Evolutionary conservation across 1,284 basidiomycete genomes (phyloP), one percentile per base, ranked within the genome.

Genomic region (Ustilago vetiveriae): DNA sequence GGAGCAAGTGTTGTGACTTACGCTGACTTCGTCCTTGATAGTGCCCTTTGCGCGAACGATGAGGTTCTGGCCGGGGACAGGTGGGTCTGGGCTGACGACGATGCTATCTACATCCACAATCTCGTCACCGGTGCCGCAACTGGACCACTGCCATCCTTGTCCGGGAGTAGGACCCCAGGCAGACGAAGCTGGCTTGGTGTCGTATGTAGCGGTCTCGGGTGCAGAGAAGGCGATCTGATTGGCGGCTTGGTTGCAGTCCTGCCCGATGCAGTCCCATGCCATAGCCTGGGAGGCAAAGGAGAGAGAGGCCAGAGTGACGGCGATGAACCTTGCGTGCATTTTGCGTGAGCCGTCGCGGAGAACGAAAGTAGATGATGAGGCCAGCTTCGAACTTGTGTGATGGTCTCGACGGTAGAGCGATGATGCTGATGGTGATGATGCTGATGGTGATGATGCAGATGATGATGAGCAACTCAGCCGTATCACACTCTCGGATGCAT

Each of bases 21-120:
- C 78, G 43, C 75, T 63, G 16, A 80, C 63, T 39, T 56, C 41
- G 8, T 56, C 45, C 40, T 59, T 54, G 51, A 77, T 55, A 23
- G 62, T 64, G 29, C 78, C 80, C 37, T 64, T 72, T 16, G 73
- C 80, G 14, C 45, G 58, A 16, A 82, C 65, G 16, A 79, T 82
- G 39, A 82, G 65, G 50, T 81, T 80, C 45, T 74, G 66, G 14
- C 80, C 80, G 4, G 69, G 64, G 29, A 67, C 43, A n/a, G 80
- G 80, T n/a, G 78, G 75, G 39, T 82, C 79, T 5, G 80, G 80
- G 22, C 42, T 53, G 40, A 79, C 72, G 22, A 63, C 51, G 44
- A 82, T 76, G 45, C 58, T 62, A 22, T 76, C 58, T 17, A 80
- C 64, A 16, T 60, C 45, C 16, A 80, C 68, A 8, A 68, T 50